Conservation (phyloP, 331 rosid species). For the Acacia pycnantha region DNA sequence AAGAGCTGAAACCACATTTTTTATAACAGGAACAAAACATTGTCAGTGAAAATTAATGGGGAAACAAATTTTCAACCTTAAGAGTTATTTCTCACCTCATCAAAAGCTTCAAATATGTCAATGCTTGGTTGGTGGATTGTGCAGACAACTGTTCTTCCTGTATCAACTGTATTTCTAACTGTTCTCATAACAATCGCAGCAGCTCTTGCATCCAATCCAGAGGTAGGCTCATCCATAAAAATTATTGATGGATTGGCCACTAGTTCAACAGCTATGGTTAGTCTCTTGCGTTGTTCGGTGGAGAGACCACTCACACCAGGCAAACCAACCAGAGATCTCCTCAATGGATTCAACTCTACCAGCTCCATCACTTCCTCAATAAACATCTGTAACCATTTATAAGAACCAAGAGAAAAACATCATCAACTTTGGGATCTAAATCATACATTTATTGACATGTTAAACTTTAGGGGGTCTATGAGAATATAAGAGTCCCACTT, state of each 20-base stretch:
- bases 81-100: conserved; percentile 38
- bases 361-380: conserved; percentile 49
- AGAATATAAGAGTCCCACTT: background rate
- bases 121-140: conserved; percentile 54
- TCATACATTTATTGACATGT: background rate
- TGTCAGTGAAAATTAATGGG: background rate
- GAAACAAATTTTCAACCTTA: background rate
- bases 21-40: background rate
- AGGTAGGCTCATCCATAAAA: conserved; percentile 54
- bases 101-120: conserved; percentile 54
- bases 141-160: conserved; percentile 53
- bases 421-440: background rate
- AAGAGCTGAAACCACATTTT: conserved; percentile 31
- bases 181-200: conserved; percentile 58
- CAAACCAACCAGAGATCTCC: conserved; percentile 37
- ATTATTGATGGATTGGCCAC: conserved; percentile 57
- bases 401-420: background rate
- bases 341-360: conserved; percentile 37
- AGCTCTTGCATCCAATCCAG: conserved; percentile 57
- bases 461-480: background rate
- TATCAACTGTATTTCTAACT: conserved; percentile 45
- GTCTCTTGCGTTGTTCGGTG: conserved; percentile 46
- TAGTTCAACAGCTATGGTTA: conserved; percentile 49
- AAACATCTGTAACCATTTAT: conserved; percentile 30
- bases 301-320: conserved; percentile 55